phyloP scores from a whole-genome alignment of 2,329 filamentous ascomycete species.

The Penicillium sp. region DNA sequence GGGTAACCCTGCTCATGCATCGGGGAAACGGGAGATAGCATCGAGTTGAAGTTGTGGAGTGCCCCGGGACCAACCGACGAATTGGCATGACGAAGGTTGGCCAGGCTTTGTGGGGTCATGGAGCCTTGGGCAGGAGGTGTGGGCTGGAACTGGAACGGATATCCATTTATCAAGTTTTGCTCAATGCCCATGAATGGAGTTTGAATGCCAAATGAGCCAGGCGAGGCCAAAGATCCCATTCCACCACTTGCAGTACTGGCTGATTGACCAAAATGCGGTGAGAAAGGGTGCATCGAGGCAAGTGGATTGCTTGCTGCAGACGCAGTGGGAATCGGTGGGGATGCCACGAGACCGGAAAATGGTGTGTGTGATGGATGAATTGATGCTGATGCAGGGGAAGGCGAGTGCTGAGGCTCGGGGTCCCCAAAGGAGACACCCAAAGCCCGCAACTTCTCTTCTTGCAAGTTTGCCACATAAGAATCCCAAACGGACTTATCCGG shows the following conservation, averaged over 20 bases:
- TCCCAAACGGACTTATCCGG: slow-evolving; percentile 62
- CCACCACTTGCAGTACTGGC: slow-evolving; percentile 60
- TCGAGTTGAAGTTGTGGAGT: slow-evolving; percentile 41
- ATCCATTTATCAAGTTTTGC: slow-evolving; percentile 61
- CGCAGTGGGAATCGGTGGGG: slow-evolving; percentile 75
- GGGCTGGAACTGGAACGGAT: slow-evolving; percentile 65
- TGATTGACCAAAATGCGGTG: slow-evolving; percentile 58
- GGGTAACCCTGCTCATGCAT: slow-evolving; percentile 51
- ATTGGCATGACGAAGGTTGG: slow-evolving; percentile 38
- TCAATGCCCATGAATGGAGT: slow-evolving; percentile 59
- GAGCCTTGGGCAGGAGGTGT: slow-evolving; percentile 51
- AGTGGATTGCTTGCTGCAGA: slow-evolving; percentile 71
- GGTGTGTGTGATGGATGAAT: slow-evolving; percentile 66
- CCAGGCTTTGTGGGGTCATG: slow-evolving; percentile 44
- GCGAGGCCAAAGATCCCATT: slow-evolving; percentile 66
- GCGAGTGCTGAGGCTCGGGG: slow-evolving; percentile 65
- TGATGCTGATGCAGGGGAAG: slow-evolving; percentile 64
- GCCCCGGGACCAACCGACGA: slow-evolving; percentile 61
- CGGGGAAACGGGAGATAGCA: slow-evolving; percentile 65
- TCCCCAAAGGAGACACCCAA: slow-evolving; percentile 80
- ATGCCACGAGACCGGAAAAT: slow-evolving; percentile 74
- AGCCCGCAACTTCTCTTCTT: slow-evolving; percentile 88
- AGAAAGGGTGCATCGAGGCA: slow-evolving; percentile 62
- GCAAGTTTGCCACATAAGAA: slow-evolving; percentile 74
- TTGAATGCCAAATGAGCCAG: slow-evolving; percentile 64